Evolutionary conservation across 75 land plant species (phyloP), one percentile per base, ranked within the genome.

Genomic region (Sequoia sempervirens): DNA sequence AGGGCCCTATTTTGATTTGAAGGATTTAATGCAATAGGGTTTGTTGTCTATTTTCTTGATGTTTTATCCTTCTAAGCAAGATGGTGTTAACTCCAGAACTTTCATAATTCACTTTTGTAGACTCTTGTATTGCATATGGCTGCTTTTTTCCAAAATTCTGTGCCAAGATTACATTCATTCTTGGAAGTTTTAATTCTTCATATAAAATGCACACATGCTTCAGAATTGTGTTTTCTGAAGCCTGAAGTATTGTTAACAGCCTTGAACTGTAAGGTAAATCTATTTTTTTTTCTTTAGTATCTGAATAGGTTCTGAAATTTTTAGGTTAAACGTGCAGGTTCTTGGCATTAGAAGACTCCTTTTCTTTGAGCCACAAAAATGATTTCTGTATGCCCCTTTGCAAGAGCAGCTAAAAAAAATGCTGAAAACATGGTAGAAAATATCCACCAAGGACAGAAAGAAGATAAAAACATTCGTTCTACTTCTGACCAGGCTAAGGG

Each of bases 331-430:
- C 9, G 47, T 76, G 79, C 79, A 75, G 79, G 46, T 75, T 41
- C 40, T 75, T 3, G 79, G 43, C 8, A 75, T 75, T 38, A 28
- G 28, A 76, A 43, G 46, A 45, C 46, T 45, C 46, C 41, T 75
- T 75, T 75, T 41, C 0, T 41, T 37, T 75, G 79, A 15, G 17
- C n/a, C 28, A 75, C 40, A 18, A 70, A 72, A 61, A 89, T 89
- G 91, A 88, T 82, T 66, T 85, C 85, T 47, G 54, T 73, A 54
- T 92, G 93, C 79, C 93, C 93, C 15, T 92, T 90, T 82, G 88
- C 92, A 58, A 88, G 85, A 64, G 61, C 75, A 54, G 74, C 56
- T 14, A 43, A 40, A 32, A 40, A 75, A 20, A 80, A 53, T 58
- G 86, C 79, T 34, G 80, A 50, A 30, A 78, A 32, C 36, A 70